Evolutionary conservation across 148 eudicot species (phyloP).

Genomic region (Vaccinium darrowii): DNA sequence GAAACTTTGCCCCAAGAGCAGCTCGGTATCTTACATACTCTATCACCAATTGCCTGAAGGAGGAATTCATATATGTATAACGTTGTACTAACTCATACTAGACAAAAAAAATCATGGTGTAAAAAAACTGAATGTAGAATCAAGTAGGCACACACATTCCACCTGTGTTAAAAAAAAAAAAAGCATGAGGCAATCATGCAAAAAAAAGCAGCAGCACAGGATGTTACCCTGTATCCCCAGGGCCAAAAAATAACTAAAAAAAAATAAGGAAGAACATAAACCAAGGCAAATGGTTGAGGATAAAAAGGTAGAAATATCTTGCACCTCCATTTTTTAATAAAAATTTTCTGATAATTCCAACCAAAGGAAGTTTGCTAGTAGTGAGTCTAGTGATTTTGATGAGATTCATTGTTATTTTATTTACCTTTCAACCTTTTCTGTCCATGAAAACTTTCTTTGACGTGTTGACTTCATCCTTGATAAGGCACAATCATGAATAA

Average conservation of each 20-base stretch:
- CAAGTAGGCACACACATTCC: conserved; percentile 5
- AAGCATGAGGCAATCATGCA: neutral
- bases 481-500: conserved; percentile 45
- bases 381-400: neutral
- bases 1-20: conserved; percentile 69
- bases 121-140: neutral
- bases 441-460: conserved; percentile 64
- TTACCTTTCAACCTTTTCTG: conserved; percentile 87
- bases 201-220: neutral
- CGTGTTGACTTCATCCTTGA: conserved; percentile 55
- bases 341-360: neutral
- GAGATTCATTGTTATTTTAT: conserved; percentile 4
- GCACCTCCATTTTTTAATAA: neutral
- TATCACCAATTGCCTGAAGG: conserved; percentile 65
- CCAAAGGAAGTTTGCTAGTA: neutral
- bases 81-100: neutral
- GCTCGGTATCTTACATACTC: conserved; percentile 81
- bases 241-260: neutral
- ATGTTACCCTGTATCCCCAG: neutral
- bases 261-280: neutral
- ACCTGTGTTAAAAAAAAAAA: neutral
- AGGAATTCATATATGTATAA: conserved; percentile 1
- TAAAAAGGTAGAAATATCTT: neutral
- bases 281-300: neutral
- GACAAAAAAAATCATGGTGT: conserved; percentile 8